Evolutionary conservation across 257 asterid genomes (phyloP).

Genomic region (Solanum paucissectum): DNA sequence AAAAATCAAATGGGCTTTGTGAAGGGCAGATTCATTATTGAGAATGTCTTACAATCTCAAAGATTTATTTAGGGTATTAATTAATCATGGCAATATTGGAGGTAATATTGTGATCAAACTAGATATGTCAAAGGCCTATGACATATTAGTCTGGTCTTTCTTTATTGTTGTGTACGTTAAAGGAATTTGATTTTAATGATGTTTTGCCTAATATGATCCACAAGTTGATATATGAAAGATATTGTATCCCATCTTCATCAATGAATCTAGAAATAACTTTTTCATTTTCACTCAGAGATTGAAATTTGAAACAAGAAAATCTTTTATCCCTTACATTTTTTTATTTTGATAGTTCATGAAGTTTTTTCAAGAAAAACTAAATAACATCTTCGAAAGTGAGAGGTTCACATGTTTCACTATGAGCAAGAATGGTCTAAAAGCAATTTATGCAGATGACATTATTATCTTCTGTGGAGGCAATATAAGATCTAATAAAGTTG

Average conservation of each 20-base stretch:
- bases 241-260: neutral
- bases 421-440: neutral
- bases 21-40: neutral
- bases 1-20: neutral
- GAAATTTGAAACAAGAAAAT: neutral
- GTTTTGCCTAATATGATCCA: neutral
- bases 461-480: neutral
- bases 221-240: neutral
- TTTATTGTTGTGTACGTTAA: neutral
- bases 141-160: neutral
- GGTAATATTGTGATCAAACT: neutral
- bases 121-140: neutral
- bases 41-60: neutral
- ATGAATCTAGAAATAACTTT: neutral
- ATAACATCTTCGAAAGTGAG: neutral
- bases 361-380: neutral
- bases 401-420: neutral
- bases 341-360: too few relatives aligned
- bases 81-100: neutral
- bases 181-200: neutral
- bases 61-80: neutral
- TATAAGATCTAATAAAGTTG: neutral
- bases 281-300: neutral
- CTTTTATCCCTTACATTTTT: neutral
- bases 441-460: neutral